phyloP scores from a whole-genome alignment of 2,329 filamentous ascomycete genomes.

The Pseudophaeomoniella oleicola region DNA sequence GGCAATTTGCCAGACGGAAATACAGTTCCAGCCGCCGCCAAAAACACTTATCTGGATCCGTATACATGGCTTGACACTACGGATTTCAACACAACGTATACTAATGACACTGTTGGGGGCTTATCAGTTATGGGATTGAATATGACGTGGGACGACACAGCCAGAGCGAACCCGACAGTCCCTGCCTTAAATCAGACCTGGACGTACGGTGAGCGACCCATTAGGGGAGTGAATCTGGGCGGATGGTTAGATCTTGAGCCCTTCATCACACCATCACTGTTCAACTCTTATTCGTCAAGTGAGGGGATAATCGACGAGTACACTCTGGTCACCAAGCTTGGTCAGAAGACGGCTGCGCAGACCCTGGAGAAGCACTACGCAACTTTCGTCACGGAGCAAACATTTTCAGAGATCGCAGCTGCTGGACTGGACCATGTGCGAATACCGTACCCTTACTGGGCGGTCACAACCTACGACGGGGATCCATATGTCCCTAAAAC shows the following conservation, averaged over 20 bases:
- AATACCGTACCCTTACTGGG: conserved; percentile 93
- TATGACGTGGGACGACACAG: conserved; percentile 71
- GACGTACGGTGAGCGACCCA: conserved; percentile 64
- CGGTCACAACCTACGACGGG: conserved; percentile 65
- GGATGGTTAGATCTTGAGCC: conserved; percentile 92
- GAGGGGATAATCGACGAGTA: conserved; percentile 75
- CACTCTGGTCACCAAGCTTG: conserved; percentile 60
- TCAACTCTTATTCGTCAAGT: conserved; percentile 47
- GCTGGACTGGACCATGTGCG: conserved; percentile 95
- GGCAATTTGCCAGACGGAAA: conserved; percentile 39
- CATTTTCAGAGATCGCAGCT: conserved; percentile 68
- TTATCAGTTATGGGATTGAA: conserved; percentile 86
- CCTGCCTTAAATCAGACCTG: conserved; percentile 63
- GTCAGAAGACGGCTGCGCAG: conserved; percentile 43
- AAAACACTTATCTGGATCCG: conserved; percentile 69
- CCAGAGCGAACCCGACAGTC: conserved; percentile 62
- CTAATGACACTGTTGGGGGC: conserved; percentile 65
- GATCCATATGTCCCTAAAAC: conserved; percentile 82
- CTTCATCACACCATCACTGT: conserved; percentile 88
- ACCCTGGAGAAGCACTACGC: conserved; percentile 86
- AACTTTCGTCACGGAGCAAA: conserved; percentile 69
- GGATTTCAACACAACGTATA: conserved; percentile 92
- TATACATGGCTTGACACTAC: conserved; percentile 82
- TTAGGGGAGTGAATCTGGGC: conserved; percentile 81
- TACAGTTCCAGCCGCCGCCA: conserved; percentile 50